These are phyloP conservation scores for Akanthomyces lecanii DNA, from an alignment of 2,329 filamentous ascomycete genomes.

Conservation along the genomic window DNA sequence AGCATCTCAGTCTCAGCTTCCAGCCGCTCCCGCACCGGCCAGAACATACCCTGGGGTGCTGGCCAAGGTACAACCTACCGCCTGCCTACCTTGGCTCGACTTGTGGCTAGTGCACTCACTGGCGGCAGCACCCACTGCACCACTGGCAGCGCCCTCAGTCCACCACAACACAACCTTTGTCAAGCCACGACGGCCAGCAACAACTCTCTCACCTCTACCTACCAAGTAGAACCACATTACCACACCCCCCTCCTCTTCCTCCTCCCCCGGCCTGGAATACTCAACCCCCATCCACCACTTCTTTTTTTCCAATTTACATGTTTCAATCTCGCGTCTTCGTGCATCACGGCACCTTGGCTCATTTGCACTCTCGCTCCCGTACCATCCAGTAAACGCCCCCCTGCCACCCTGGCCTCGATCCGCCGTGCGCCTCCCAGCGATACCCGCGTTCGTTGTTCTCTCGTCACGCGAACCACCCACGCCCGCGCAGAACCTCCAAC, in stretches of 20 bases:
- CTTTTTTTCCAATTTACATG: slow-evolving; percentile 5
- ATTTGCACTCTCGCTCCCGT: slow-evolving; percentile 1
- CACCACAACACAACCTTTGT: not conserved
- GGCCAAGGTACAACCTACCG: no score
- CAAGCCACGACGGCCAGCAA: not conserved
- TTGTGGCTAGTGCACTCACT: no score
- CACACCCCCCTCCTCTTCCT: slow-evolving; percentile 2
- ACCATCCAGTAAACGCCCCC: not conserved
- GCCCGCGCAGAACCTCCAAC: slow-evolving; percentile 6
- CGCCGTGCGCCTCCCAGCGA: slow-evolving; percentile 1
- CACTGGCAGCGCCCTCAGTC: not conserved
- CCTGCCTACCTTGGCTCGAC: no score
- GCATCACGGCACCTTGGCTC: slow-evolving; percentile 4
- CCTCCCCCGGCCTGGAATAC: not conserved
- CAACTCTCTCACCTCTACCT: not conserved
- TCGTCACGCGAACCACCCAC: slow-evolving; percentile 14
- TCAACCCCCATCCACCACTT: slow-evolving; percentile 3
- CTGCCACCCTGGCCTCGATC: not conserved
- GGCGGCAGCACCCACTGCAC: no score
- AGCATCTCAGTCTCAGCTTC: no score
- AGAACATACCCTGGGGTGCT: no score
- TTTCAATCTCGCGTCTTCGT: slow-evolving; percentile 10
- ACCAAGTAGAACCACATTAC: not conserved
- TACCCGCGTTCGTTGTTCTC: slow-evolving; percentile 10
- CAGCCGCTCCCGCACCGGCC: no score